Conservation (phyloP, 495 filamentous ascomycete species). For the Letharia lupina region DNA sequence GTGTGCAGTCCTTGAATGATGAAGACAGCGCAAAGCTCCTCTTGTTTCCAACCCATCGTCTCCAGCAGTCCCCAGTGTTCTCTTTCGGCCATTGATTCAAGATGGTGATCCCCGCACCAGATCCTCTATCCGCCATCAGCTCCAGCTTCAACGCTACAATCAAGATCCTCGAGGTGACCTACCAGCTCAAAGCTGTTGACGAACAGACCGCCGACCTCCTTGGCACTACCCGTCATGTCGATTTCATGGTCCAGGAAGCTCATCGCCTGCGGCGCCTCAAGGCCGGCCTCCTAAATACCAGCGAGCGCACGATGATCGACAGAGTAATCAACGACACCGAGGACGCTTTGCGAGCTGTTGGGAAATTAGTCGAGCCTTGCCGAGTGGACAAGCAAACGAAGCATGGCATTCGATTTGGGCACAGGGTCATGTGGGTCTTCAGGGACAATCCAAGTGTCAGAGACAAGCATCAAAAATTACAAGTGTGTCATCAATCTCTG, state of each 20-base stretch:
- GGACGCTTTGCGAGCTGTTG: conserved; percentile 22
- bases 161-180: conserved; percentile 19
- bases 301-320: conserved; percentile 26
- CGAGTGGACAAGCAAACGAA: conserved; percentile 10
- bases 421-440: conserved; percentile 27
- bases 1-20: too few species aligned
- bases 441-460: conserved; percentile 25
- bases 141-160: conserved; percentile 14
- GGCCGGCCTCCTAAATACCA: conserved; percentile 15
- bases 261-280: conserved; percentile 24
- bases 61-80: background rate
- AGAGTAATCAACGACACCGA: conserved; percentile 24
- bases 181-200: conserved; percentile 24
- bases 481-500: conserved; percentile 26
- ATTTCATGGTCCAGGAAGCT: conserved; percentile 25
- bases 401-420: conserved; percentile 17
- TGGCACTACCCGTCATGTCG: conserved; percentile 24
- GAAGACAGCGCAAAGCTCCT: background rate
- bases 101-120: background rate
- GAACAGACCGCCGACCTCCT: conserved; percentile 29
- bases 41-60: background rate
- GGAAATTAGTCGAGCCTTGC: conserved; percentile 24
- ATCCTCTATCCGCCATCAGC: conserved; percentile 7
- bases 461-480: conserved; percentile 24
- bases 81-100: background rate